Percentiles rank a stretch among this genome's conserved stretches.
Conservation (phyloP, 208 protist species). For the Acanthamoeba polyphaga region DNA sequence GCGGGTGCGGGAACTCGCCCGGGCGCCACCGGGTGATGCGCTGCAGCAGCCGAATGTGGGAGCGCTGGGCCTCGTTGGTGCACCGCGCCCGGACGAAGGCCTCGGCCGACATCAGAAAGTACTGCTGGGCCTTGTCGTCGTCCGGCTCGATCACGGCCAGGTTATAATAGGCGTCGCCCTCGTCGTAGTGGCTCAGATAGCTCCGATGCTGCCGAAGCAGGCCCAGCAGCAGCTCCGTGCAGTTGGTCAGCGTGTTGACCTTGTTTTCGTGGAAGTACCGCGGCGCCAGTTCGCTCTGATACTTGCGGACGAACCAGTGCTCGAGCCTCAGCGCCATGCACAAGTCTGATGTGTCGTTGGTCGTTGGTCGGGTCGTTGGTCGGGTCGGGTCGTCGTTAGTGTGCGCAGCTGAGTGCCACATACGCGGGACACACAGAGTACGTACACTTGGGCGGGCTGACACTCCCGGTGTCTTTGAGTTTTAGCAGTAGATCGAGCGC, state of each 20-base stretch:
- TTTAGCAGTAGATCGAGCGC: neutral
- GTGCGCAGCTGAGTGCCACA: neutral
- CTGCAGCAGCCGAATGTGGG: neutral
- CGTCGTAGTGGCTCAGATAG: slow-evolving; percentile 41
- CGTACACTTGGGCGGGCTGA: neutral
- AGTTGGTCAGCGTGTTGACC: neutral
- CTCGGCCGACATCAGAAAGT: neutral
- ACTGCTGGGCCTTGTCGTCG: neutral
- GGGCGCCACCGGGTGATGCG: neutral
- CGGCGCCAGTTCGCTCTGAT: neutral
- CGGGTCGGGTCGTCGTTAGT: neutral
- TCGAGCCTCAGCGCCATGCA: slow-evolving; percentile 20
- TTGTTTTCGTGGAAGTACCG: neutral
- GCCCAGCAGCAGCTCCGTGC: neutral
- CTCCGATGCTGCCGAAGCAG: neutral
- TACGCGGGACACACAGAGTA: no score
- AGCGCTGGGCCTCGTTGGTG: neutral
- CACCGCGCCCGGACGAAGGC: neutral
- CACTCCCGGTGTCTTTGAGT: neutral
- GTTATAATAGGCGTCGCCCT: slow-evolving; percentile 34
- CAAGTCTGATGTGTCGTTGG: neutral
- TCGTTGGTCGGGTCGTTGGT: neutral
- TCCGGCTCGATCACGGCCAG: neutral
- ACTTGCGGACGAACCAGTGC: slow-evolving; percentile 39
- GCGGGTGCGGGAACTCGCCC: neutral